phyloP scores from a whole-genome alignment of 805 yeast genomes.

The Barnettozyma salicaria region DNA sequence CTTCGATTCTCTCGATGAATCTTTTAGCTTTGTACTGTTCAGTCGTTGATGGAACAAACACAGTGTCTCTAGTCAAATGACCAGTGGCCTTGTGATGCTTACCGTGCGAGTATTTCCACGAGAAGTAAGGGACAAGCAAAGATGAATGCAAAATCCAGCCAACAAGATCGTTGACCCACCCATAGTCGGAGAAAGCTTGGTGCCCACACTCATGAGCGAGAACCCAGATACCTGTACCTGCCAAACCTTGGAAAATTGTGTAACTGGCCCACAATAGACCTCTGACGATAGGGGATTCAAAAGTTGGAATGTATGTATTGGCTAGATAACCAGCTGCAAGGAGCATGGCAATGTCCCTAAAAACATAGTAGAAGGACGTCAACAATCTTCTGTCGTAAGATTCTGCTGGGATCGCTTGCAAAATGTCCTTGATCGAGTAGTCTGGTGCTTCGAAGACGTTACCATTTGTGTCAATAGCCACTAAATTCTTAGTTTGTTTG shows the following conservation, averaged over 20 bases:
- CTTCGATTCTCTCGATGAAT: slow-evolving; percentile 39
- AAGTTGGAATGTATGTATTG: slow-evolving; percentile 44
- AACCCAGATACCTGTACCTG: slow-evolving; percentile 78
- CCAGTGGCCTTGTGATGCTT: slow-evolving; percentile 92
- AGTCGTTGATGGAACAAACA: slow-evolving; percentile 68
- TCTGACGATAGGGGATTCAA: slow-evolving; percentile 41
- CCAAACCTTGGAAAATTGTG: slow-evolving; percentile 51
- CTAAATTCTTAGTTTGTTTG: slow-evolving; percentile 15
- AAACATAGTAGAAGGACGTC: slow-evolving; percentile 56
- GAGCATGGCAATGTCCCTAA: slow-evolving; percentile 54
- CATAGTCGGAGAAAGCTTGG: slow-evolving; percentile 73
- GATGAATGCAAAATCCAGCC: slow-evolving; percentile 83
- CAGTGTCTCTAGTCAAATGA: slow-evolving; percentile 76
- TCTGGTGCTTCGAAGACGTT: slow-evolving; percentile 68
- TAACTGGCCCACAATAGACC: slow-evolving; percentile 55
- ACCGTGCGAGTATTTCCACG: slow-evolving; percentile 80
- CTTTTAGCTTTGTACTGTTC: slow-evolving; percentile 44
- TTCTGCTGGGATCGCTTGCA: slow-evolving; percentile 64
- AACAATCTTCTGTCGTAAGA: slow-evolving; percentile 61
- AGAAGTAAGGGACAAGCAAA: slow-evolving; percentile 76
- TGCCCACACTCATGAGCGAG: slow-evolving; percentile 92
- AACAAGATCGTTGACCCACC: slow-evolving; percentile 64
- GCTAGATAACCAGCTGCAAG: slow-evolving; percentile 47
- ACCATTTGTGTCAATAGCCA: slow-evolving; percentile 42
- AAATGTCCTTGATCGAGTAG: slow-evolving; percentile 67